Percentiles rank a stretch among this genome's conserved stretches.
These are phyloP conservation scores for Pyrenula massariospora DNA, from an alignment of 495 filamentous ascomycete genomes.

Conservation along the genomic window DNA sequence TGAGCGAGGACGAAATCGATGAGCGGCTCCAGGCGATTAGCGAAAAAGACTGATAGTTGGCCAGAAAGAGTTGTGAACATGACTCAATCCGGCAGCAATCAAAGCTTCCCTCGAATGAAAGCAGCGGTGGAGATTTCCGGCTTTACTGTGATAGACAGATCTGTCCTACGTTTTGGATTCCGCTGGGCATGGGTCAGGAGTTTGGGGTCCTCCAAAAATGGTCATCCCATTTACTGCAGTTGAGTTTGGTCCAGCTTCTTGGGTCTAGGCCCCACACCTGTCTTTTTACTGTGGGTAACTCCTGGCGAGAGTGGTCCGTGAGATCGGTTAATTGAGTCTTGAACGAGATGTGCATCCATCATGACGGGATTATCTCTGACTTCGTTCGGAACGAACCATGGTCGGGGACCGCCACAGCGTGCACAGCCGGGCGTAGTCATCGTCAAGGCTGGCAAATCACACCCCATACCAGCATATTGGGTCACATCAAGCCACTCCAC, in stretches of 20 bases:
- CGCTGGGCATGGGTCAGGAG: not conserved
- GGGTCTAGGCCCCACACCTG: not conserved
- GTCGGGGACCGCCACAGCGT: not conserved
- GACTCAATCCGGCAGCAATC: not conserved
- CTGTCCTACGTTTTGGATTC: not conserved
- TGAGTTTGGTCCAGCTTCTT: not conserved
- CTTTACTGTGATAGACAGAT: not conserved
- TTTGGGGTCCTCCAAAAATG: not conserved
- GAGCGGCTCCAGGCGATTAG: constrained; percentile 94
- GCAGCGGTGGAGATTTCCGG: not conserved
- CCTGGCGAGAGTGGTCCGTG: not conserved
- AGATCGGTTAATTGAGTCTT: not conserved
- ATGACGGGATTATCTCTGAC: not conserved
- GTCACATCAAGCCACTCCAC: not conserved
- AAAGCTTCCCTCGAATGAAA: not conserved
- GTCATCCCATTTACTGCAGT: not conserved
- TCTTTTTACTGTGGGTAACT: not conserved
- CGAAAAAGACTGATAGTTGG: constrained; percentile 74
- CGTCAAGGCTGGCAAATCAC: not conserved
- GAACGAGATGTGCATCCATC: not conserved
- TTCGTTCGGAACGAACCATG: not conserved
- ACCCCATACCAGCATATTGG: not conserved
- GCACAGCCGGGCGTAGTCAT: not conserved
- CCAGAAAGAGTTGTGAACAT: not conserved
- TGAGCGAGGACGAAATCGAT: constrained; percentile 97